Evolutionary conservation across 306 rosid genomes (phyloP), one percentile per base, ranked within the genome.

Genomic region (Cercis canadensis): DNA sequence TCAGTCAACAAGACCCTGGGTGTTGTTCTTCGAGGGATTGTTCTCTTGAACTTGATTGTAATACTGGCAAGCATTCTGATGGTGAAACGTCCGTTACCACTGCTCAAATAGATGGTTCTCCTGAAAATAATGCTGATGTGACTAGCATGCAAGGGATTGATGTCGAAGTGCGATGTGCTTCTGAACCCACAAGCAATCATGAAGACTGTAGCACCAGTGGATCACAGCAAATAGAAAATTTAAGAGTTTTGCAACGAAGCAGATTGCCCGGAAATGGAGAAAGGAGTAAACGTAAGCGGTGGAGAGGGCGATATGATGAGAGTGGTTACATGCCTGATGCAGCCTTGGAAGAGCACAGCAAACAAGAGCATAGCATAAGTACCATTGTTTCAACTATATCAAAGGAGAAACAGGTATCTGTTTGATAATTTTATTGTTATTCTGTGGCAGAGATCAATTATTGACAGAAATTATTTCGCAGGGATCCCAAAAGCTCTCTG

Each of bases 191-290:
- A 24, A 78, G 78, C 81, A 85, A 74, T 74, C 85, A 82, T 40
- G 97, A 87, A 73, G 97, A 91, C 72, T 95, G 99, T 80, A 95
- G 97, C 88, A 95, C 97, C 76, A 95, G 99, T 62, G 92, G 97
- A 34, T 83, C 88, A 11, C 88, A 75, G 65, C 95, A 76, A 62
- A 76, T 60, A 47, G 92, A 86, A 65, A 87, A 86, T 75, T 69
- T 79, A 29, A 86, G 81, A 78, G 75, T 67, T 62, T 72, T 78
- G 76, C 95, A 80, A 67, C 84, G 78, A 77, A 79, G 82, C 69
- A 93, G 88, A 77, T 69, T 77, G 65, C 72, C 65, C 58, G 86
- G 81, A 70, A 85, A 75, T 74, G 90, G 89, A 59, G 97, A 91
- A 82, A 78, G 99, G 80, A 83, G 89, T 61, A 95, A 89, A 72